phyloP scores from a whole-genome alignment of 2,329 filamentous ascomycete species.

The Cercospora janseana region DNA sequence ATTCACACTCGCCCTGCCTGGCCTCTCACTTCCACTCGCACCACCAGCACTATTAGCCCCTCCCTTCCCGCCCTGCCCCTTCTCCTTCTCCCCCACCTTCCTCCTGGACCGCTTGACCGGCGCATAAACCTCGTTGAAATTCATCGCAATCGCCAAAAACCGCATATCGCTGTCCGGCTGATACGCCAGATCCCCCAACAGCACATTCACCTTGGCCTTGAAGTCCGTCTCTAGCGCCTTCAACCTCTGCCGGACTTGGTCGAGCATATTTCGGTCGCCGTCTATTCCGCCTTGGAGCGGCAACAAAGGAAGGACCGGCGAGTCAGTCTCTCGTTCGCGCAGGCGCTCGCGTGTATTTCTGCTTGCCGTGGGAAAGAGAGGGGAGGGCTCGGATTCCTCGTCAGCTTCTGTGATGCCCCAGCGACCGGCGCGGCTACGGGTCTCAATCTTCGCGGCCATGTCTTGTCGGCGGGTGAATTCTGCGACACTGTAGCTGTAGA shows the following conservation, averaged over 20 bases:
- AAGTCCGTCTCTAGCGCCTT: constrained; percentile 73
- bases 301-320: constrained; percentile 45
- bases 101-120: constrained; percentile 54
- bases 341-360: constrained; percentile 11
- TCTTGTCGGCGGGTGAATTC: constrained; percentile 94
- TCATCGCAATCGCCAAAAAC: constrained; percentile 95
- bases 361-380: constrained; percentile 22
- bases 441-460: constrained; percentile 68
- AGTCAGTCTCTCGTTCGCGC: constrained; percentile 38
- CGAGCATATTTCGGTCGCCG: constrained; percentile 64
- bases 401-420: constrained; percentile 62
- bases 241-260: constrained; percentile 71
- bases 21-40: background rate
- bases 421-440: constrained; percentile 60
- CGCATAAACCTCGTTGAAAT: constrained; percentile 96
- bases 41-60: background rate
- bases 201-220: constrained; percentile 69
- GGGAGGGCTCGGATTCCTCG: constrained; percentile 38
- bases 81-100: constrained; percentile 18
- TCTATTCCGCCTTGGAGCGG: constrained; percentile 38
- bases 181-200: constrained; percentile 87
- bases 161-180: constrained; percentile 94
- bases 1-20: constrained; percentile 5
- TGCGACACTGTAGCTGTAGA: constrained; percentile 92
- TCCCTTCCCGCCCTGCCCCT: no score